phyloP scores from a whole-genome alignment of 306 rosid genomes.

The Cucumis cinereus region DNA sequence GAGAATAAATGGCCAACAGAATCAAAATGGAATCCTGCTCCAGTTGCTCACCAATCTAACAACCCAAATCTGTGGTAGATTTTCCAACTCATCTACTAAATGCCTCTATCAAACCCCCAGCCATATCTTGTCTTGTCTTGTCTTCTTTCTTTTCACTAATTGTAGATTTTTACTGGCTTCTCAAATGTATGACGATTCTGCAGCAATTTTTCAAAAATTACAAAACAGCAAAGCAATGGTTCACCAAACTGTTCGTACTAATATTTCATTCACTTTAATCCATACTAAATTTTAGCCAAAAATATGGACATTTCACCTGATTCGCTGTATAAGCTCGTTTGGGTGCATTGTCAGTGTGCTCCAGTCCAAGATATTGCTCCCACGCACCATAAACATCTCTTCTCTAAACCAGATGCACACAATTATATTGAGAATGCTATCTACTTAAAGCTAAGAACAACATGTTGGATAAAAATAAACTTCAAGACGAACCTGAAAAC shows the following conservation, averaged over 20 bases:
- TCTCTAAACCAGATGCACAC: slow-evolving; percentile 35
- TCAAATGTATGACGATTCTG: slow-evolving; percentile 84
- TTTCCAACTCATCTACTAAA: slow-evolving; percentile 28
- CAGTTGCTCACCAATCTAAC: slow-evolving; percentile 27
- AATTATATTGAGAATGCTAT: slow-evolving; percentile 5
- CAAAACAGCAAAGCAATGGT: background rate
- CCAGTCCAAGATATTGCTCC: slow-evolving; percentile 96
- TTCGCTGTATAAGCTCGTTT: slow-evolving; percentile 66
- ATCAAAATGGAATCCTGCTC: slow-evolving; percentile 39
- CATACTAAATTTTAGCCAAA: background rate
- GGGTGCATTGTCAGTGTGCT: slow-evolving; percentile 80
- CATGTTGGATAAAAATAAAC: background rate
- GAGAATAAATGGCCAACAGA: slow-evolving; percentile 47
- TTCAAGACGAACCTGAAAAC: slow-evolving; percentile 55
- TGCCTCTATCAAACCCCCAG: slow-evolving; percentile 3
- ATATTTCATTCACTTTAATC: background rate
- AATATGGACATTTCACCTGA: slow-evolving; percentile 32
- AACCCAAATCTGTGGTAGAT: slow-evolving; percentile 16
- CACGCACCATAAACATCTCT: slow-evolving; percentile 91
- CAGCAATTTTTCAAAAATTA: slow-evolving; percentile 16
- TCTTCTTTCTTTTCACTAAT: slow-evolving; percentile 29
- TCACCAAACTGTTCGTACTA: background rate
- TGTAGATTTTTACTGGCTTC: slow-evolving; percentile 88
- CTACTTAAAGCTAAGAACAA: slow-evolving; percentile 1
- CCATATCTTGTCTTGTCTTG: background rate